phyloP scores from a whole-genome alignment of 1,284 basidiomycete species.

The Trametes polyzona region DNA sequence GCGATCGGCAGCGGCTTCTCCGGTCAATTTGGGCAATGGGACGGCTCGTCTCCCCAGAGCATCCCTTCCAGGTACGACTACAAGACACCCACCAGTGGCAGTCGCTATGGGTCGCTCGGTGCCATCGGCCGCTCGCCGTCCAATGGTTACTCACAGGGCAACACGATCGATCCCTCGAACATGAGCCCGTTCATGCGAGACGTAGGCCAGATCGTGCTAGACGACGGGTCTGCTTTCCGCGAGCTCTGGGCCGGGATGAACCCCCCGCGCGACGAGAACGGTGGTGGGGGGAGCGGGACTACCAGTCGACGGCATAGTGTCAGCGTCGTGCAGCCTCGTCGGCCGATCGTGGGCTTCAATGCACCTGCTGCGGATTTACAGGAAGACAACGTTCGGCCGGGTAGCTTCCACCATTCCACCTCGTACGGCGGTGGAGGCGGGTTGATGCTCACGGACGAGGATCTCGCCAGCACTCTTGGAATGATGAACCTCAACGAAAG shows the following conservation, averaged over 20 bases:
- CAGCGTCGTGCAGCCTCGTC: constrained; percentile 78
- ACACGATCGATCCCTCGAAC: constrained; percentile 67
- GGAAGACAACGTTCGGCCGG: constrained; percentile 48
- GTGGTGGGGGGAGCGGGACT: constrained; percentile 71
- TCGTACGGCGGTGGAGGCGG: constrained; percentile 47
- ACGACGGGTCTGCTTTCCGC: constrained; percentile 67
- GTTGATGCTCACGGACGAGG: constrained; percentile 77
- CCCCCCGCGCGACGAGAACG: constrained; percentile 61
- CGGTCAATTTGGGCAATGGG: constrained; percentile 51
- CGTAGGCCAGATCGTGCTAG: constrained; percentile 73
- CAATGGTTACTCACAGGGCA: constrained; percentile 53
- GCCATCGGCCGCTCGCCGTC: constrained; percentile 57
- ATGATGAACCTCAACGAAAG: constrained; percentile 62
- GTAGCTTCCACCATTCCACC: constrained; percentile 28
- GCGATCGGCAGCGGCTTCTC: constrained; percentile 49
- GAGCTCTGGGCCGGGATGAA: constrained; percentile 73
- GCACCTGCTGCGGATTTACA: constrained; percentile 52
- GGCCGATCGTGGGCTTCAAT: constrained; percentile 70
- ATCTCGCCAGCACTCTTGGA: constrained; percentile 73
- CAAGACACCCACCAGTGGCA: constrained; percentile 56
- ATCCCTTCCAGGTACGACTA: constrained; percentile 63
- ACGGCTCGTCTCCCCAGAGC: constrained; percentile 56
- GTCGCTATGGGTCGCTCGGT: constrained; percentile 68
- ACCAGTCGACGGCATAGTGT: constrained; percentile 87
- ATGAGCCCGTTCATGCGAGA: constrained; percentile 82